These are phyloP conservation scores for Cryphonectria japonica DNA, from an alignment of 2,329 filamentous ascomycete genomes.

Conservation along the genomic window DNA sequence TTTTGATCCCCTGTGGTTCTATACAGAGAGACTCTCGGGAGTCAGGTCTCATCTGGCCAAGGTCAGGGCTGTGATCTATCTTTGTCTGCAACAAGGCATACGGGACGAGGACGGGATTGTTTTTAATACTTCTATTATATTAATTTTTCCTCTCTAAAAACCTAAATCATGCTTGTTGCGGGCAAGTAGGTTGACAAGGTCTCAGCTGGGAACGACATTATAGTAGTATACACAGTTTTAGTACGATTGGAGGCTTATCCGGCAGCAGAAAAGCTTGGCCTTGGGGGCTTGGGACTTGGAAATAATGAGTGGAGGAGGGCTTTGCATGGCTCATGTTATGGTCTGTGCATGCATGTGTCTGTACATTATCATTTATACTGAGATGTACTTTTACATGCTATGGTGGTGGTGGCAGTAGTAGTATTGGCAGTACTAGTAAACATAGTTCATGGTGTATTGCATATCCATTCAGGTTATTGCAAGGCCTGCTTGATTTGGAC, in stretches of 20 bases:
- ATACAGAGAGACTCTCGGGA: not conserved
- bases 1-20: not conserved
- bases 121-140: not conserved
- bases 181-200: not conserved
- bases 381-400: not conserved
- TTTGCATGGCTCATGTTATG: not conserved
- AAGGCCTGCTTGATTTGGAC: not conserved
- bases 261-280: slow-evolving; percentile 15
- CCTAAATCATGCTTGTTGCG: not conserved
- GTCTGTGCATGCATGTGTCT: not conserved
- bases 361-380: not conserved
- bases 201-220: not conserved
- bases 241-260: not conserved
- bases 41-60: not conserved
- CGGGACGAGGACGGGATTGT: not conserved
- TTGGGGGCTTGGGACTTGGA: not conserved
- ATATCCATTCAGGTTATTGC: not conserved
- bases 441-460: not conserved
- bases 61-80: not conserved
- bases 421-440: not conserved
- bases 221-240: not conserved
- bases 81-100: not conserved
- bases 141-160: not conserved
- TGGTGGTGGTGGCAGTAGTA: not conserved
- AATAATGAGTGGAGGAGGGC: not conserved